Percentiles rank a stretch among this genome's conserved stretches.
phyloP scores from a whole-genome alignment of 306 rosid species.

The Erythrophleum fordii region DNA sequence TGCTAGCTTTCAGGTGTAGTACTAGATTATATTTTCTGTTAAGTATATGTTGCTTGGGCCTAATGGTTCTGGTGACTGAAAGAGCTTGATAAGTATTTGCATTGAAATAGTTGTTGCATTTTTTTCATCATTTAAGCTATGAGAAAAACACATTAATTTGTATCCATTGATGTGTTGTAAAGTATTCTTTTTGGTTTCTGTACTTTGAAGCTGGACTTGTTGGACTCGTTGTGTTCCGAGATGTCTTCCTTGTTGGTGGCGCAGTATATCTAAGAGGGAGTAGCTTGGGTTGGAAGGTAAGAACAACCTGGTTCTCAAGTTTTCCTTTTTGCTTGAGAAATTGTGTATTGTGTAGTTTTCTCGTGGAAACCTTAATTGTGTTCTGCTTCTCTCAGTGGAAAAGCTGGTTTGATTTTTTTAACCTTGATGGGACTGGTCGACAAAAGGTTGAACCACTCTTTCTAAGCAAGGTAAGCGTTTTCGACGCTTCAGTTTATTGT shows the following conservation, averaged over 20 bases:
- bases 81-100: background rate
- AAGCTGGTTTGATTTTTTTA: constrained; percentile 76
- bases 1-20: background rate
- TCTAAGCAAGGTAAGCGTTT: constrained; percentile 79
- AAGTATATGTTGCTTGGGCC: constrained; percentile 1
- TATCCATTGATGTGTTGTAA: constrained; percentile 13
- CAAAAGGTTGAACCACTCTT: constrained; percentile 88
- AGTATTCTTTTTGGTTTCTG: constrained; percentile 34
- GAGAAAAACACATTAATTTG: background rate
- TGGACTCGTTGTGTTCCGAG: constrained; percentile 84
- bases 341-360: background rate
- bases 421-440: constrained; percentile 70
- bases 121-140: constrained; percentile 5
- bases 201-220: constrained; percentile 83
- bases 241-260: constrained; percentile 80
- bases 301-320: constrained; percentile 18
- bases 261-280: constrained; percentile 78
- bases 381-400: constrained; percentile 69
- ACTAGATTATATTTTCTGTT: constrained; percentile 10
- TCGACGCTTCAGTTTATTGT: background rate
- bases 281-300: constrained; percentile 88
- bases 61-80: constrained; percentile 11
- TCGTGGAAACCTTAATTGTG: constrained; percentile 25
- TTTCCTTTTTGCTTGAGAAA: constrained; percentile 29
- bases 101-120: constrained; percentile 14